These are phyloP conservation scores for Cercospora beticola DNA, from an alignment of 2,329 filamentous ascomycete species.

Conservation along the genomic window DNA sequence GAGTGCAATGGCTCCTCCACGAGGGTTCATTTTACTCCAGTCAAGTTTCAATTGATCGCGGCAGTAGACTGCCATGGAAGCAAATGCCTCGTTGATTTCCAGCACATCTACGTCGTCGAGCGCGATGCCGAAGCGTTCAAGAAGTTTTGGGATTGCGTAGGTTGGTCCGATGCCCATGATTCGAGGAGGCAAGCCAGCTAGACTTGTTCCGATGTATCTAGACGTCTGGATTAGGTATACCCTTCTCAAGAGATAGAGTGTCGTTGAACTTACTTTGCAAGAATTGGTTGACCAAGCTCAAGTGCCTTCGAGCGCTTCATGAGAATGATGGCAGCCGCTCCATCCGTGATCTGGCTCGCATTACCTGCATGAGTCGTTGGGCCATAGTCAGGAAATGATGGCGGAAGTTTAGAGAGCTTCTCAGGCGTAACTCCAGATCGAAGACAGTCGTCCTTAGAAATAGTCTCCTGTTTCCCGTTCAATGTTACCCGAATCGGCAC, in stretches of 20 bases:
- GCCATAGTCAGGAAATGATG: constrained; percentile 73
- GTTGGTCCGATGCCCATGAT: constrained; percentile 91
- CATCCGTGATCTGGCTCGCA: constrained; percentile 78
- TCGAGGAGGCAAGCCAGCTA: constrained; percentile 67
- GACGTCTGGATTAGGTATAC: neutral
- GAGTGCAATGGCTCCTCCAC: constrained; percentile 80
- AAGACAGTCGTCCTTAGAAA: constrained; percentile 65
- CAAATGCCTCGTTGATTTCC: constrained; percentile 87
- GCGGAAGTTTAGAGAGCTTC: constrained; percentile 73
- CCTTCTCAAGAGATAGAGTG: neutral
- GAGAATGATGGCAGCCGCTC: constrained; percentile 77
- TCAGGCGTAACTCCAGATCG: constrained; percentile 64
- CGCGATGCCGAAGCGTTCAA: constrained; percentile 45
- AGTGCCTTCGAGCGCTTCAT: constrained; percentile 75
- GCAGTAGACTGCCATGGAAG: constrained; percentile 65
- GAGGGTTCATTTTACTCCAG: constrained; percentile 75
- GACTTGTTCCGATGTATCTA: constrained; percentile 52
- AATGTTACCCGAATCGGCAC: constrained; percentile 64
- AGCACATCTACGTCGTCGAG: constrained; percentile 70
- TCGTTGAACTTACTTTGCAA: constrained; percentile 67
- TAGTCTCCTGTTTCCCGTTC: constrained; percentile 57
- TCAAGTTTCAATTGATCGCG: constrained; percentile 67
- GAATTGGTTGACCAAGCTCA: constrained; percentile 66
- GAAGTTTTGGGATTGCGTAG: constrained; percentile 75
- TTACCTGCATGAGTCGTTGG: constrained; percentile 76